These are phyloP conservation scores for Daldinia grandis DNA, from an alignment of 495 filamentous ascomycete species.

Conservation along the genomic window DNA sequence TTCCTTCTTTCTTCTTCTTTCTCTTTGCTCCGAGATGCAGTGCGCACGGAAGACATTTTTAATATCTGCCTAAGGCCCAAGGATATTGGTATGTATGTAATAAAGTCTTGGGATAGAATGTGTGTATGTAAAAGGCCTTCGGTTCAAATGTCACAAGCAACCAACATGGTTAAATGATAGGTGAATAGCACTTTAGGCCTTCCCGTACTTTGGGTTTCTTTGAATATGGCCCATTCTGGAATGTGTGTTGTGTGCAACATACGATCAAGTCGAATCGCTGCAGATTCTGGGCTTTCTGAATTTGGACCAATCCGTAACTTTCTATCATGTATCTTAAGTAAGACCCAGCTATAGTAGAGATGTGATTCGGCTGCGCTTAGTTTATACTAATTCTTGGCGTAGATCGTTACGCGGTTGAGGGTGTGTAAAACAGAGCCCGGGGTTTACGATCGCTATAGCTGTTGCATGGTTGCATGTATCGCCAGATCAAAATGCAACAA, in stretches of 20 bases:
- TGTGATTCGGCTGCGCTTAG: slow-evolving; percentile 36
- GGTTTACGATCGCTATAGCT: slow-evolving; percentile 18
- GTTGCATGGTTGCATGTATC: slow-evolving; percentile 14
- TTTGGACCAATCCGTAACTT: slow-evolving; percentile 21
- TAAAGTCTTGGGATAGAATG: too few species aligned
- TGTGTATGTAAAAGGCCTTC: too few species aligned
- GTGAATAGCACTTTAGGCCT: neutral
- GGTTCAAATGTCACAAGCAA: slow-evolving; percentile 23
- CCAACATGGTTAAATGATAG: slow-evolving; percentile 1
- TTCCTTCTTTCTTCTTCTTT: neutral
- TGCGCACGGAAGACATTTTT: slow-evolving; percentile 5
- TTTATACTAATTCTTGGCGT: slow-evolving; percentile 35
- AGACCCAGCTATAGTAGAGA: slow-evolving; percentile 24
- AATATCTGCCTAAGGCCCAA: neutral
- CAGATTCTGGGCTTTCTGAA: slow-evolving; percentile 21
- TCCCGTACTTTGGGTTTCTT: neutral
- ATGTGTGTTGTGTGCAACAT: slow-evolving; percentile 24
- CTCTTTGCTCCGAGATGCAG: slow-evolving; percentile 30
- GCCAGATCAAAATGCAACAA: slow-evolving; percentile 29
- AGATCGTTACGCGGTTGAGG: slow-evolving; percentile 26
- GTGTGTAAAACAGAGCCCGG: slow-evolving; percentile 34
- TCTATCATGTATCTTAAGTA: slow-evolving; percentile 27
- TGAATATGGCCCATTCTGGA: slow-evolving; percentile 28
- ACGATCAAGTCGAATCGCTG: slow-evolving; percentile 5
- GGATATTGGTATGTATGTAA: too few species aligned